phyloP scores from a whole-genome alignment of 495 filamentous ascomycete genomes.

The Thozetella sp. region DNA sequence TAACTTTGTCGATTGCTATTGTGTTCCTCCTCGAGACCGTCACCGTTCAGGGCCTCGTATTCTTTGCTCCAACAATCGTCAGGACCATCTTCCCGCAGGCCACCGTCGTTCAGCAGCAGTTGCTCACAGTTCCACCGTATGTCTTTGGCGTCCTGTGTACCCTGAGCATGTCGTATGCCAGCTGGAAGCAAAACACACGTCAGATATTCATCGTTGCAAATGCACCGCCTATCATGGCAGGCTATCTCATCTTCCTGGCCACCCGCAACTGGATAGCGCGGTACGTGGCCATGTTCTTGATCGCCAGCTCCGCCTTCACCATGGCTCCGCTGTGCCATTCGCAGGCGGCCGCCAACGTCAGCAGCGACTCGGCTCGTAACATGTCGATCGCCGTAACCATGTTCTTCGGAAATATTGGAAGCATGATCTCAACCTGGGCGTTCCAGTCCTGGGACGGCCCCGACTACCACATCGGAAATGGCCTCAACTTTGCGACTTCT shows the following conservation, averaged over 20 bases:
- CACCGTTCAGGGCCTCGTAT: slow-evolving; percentile 8
- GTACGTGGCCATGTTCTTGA: slow-evolving; percentile 7
- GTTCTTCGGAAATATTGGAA: slow-evolving; percentile 75
- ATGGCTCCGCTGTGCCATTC: slow-evolving; percentile 67
- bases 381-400: slow-evolving; percentile 66
- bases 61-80: slow-evolving; percentile 7
- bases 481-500: slow-evolving; percentile 65
- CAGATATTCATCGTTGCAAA: slow-evolving; percentile 7
- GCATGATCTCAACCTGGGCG: slow-evolving; percentile 70
- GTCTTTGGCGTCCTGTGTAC: slow-evolving; percentile 1
- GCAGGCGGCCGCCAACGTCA: slow-evolving; percentile 70
- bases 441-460: slow-evolving; percentile 68
- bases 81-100: slow-evolving; percentile 7
- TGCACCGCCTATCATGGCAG: slow-evolving; percentile 5
- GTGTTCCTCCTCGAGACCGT: slow-evolving; percentile 7
- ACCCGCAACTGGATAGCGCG: not conserved
- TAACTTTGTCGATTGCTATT: slow-evolving; percentile 2
- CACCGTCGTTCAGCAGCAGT: slow-evolving; percentile 7
- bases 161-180: not conserved
- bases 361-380: slow-evolving; percentile 68
- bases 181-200: slow-evolving; percentile 3
- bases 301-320: slow-evolving; percentile 60
- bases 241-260: slow-evolving; percentile 8
- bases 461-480: slow-evolving; percentile 74
- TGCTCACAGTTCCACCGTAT: slow-evolving; percentile 7